phyloP scores from a whole-genome alignment of 1,139 yeast species.

The Saccharomyces hybrid region DNA sequence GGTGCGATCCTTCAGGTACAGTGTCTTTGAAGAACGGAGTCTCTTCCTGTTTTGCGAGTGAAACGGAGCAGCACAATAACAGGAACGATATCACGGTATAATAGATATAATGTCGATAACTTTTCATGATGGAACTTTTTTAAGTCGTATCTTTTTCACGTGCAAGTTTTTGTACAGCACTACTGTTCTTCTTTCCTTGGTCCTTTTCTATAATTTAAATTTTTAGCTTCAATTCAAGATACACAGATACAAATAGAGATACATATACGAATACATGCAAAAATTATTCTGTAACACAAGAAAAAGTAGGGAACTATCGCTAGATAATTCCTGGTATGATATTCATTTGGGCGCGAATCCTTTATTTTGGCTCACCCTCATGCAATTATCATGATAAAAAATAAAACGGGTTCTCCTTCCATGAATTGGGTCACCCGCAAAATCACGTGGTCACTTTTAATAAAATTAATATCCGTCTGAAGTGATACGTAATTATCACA shows the following conservation, averaged over 20 bases:
- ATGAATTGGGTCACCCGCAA: neutral
- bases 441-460: neutral
- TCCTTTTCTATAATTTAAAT: neutral
- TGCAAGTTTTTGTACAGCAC: neutral
- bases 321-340: neutral
- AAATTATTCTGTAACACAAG: neutral
- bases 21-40: neutral
- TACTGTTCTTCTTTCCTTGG: neutral
- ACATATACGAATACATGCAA: neutral
- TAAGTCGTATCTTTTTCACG: neutral
- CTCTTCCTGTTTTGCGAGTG: neutral
- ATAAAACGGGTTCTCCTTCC: neutral
- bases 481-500: no score
- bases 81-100: neutral
- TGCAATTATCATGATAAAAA: neutral
- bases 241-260: neutral
- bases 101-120: neutral
- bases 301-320: neutral
- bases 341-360: neutral
- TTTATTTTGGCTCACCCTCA: constrained; percentile 1
- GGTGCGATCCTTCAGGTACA: neutral
- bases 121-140: neutral
- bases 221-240: neutral
- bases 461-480: neutral
- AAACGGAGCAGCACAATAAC: neutral